Conservation (phyloP, 2,329 filamentous ascomycete species). For the Cladosporium sp. region DNA sequence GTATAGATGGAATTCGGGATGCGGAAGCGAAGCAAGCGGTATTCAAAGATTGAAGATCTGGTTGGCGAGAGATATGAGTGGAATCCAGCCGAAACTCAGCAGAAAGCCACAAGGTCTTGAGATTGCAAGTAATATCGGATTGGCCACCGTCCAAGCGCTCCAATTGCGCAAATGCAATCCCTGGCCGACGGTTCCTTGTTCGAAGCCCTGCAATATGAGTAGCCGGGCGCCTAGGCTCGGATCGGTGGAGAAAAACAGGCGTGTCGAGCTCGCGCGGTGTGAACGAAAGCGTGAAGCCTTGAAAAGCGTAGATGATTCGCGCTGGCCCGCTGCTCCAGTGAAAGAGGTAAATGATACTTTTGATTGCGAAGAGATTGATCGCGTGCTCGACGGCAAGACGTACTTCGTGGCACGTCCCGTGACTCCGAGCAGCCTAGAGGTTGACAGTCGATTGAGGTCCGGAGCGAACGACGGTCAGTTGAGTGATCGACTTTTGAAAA, state of each 20-base stretch:
- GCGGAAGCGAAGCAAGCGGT: constrained; percentile 10
- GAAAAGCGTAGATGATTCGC: constrained; percentile 3
- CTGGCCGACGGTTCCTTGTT: constrained; percentile 11
- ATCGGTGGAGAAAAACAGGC: constrained; percentile 10
- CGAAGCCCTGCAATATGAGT: constrained; percentile 11
- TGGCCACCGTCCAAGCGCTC: constrained; percentile 10
- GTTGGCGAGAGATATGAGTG: constrained; percentile 11
- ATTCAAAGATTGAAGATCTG: constrained; percentile 3
- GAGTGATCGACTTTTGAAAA: constrained; percentile 15
- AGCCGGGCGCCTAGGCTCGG: constrained; percentile 12
- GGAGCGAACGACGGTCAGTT: constrained; percentile 1
- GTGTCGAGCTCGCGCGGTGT: constrained; percentile 5
- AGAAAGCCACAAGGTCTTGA: constrained; percentile 1
- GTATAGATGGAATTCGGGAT: constrained; percentile 15
- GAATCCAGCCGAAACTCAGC: constrained; percentile 2
- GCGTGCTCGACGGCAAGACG: constrained; percentile 17
- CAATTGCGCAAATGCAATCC: constrained; percentile 13
- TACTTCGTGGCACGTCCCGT: constrained; percentile 24
- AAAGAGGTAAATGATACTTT: constrained; percentile 21
- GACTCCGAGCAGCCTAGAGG: constrained; percentile 21
- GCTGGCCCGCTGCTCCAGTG: constrained; percentile 13
- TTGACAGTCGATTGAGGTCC: constrained; percentile 1
- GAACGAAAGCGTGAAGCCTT: neutral
- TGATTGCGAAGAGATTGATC: constrained; percentile 23
- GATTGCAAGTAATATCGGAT: constrained; percentile 13